Conservation (phyloP, 257 asterid species). For the Rubia yunnanensis region DNA sequence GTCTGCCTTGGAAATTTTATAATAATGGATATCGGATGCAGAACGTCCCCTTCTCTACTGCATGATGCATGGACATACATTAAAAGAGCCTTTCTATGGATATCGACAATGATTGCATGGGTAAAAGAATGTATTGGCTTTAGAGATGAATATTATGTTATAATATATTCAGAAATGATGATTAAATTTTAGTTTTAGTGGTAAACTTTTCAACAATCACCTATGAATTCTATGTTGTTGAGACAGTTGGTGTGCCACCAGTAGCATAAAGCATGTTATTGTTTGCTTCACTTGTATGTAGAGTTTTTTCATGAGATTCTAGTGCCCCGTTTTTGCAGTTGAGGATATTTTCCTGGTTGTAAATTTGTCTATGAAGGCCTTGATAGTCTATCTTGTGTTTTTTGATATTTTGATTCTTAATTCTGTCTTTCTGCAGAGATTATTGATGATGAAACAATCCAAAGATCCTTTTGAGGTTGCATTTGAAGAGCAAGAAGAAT, state of each 20-base stretch:
- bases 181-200: not conserved
- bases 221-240: not conserved
- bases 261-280: not conserved
- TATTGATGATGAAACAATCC: conserved; percentile 57
- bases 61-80: no score
- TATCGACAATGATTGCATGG: no score
- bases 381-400: not conserved
- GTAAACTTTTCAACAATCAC: not conserved
- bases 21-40: no score
- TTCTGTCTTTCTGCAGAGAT: not conserved
- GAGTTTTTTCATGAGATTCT: not conserved
- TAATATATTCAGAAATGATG: not conserved
- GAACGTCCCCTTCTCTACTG: no score
- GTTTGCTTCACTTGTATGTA: not conserved
- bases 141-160: not conserved
- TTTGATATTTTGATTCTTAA: not conserved
- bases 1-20: no score
- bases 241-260: not conserved
- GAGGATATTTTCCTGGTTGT: not conserved
- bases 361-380: not conserved
- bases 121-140: not conserved
- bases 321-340: not conserved
- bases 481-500: conserved; percentile 79
- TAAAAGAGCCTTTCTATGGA: no score
- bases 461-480: conserved; percentile 93